Conservation (phyloP, 306 rosid species). For the Hylodesmum podocarpum region DNA sequence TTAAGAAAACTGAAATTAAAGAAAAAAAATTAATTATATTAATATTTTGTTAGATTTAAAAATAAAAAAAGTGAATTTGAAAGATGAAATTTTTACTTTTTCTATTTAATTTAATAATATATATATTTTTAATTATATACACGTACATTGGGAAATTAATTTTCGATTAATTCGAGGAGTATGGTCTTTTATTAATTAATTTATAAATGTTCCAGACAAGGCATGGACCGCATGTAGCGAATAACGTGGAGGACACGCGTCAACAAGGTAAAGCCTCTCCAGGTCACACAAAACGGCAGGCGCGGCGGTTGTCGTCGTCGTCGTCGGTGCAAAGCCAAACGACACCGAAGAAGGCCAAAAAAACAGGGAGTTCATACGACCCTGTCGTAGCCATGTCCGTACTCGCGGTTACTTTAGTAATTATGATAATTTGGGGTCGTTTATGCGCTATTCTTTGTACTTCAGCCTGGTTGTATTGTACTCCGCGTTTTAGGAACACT, state of each 20-base stretch:
- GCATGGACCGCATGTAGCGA: constrained; percentile 31
- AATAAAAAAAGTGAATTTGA: too few relatives aligned
- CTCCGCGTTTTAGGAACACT: constrained; percentile 38
- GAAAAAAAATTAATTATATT: too few relatives aligned
- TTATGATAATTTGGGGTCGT: constrained; percentile 66
- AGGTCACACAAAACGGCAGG: constrained; percentile 17
- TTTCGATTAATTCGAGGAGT: background rate
- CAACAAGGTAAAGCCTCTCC: constrained; percentile 28
- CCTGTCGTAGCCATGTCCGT: constrained; percentile 53
- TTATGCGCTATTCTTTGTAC: constrained; percentile 68
- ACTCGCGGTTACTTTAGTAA: constrained; percentile 49
- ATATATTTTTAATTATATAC: too few relatives aligned
- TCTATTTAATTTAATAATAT: too few relatives aligned
- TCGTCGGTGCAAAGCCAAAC: constrained; percentile 4
- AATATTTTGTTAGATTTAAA: too few relatives aligned
- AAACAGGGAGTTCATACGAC: constrained; percentile 19
- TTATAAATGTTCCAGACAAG: constrained; percentile 31
- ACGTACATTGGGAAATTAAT: too few relatives aligned
- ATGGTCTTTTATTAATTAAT: background rate
- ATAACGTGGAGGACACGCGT: constrained; percentile 35
- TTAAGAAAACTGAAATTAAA: too few relatives aligned
- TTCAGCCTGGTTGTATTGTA: constrained; percentile 60
- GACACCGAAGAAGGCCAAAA: background rate
- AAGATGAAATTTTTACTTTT: too few relatives aligned
- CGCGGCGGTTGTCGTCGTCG: constrained; percentile 17